Evolutionary conservation across 2,329 filamentous ascomycete genomes (phyloP), one percentile per base, ranked within the genome.

Genomic region (Pestalotiopsis fici): DNA sequence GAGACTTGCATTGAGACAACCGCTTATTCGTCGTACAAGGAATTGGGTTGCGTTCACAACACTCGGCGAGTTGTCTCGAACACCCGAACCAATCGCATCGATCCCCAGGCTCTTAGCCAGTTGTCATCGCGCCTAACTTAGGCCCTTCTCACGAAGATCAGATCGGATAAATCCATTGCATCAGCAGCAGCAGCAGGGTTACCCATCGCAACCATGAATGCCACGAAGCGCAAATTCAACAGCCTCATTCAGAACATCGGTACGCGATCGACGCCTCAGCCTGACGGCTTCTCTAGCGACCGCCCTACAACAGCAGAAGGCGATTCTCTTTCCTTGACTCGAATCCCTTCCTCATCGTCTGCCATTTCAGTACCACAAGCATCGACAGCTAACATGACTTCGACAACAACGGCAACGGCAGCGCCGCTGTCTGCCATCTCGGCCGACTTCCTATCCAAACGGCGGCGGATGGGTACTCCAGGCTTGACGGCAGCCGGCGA

Each of bases 191-290:
- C 28, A n/a, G 31, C n/a, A 60, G n/a, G n/a, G 31, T 60, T 31
- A 35, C 62, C 50, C 62, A 27, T 35, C 23, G 28, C 62, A 64
- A 43, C 68, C 70, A 92, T 94, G 83, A 92, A 92, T 76, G 88
- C 91, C 27, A 93, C 91, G n/a, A 95, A 95, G 82, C 87, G 93
- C 73, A 95, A 95, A 79, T 94, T 95, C 82, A 92, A 94, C 79
- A 87, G 87, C 74, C 85, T 94, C 18, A 83, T 95, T 31, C 91
- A 94, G 76, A 84, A 88, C 71, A 85, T 91, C 73, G 87, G 87
- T 74, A 87, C 79, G 74, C 75, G 82, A 31, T 82, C 83, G 55
- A 65, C 72, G 79, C 87, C 68, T 75, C 81, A 64, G 74, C 73
- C 80, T 65, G 73, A 78, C 67, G 79, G 78, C 72, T 78, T 72